phyloP scores from a whole-genome alignment of 1,284 basidiomycete species.

The Fomitopsis palustris region DNA sequence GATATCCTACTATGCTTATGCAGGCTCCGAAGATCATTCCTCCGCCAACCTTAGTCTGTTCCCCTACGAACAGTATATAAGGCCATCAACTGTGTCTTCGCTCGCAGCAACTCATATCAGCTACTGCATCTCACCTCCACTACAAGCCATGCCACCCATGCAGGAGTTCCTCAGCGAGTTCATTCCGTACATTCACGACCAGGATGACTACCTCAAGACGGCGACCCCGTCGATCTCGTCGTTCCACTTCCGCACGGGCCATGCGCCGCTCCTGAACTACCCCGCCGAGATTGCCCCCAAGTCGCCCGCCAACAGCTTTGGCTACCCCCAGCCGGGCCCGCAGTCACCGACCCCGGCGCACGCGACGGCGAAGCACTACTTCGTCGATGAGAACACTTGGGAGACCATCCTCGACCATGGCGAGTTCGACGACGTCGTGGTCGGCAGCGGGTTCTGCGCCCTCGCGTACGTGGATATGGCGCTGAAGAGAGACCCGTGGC shows the following conservation, averaged over 20 bases:
- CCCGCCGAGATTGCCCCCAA: no score
- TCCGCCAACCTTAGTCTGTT: no score
- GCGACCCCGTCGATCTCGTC: not conserved
- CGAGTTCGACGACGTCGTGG: constrained; percentile 10
- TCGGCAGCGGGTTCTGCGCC: constrained; percentile 12
- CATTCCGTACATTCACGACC: not conserved
- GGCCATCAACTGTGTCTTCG: no score
- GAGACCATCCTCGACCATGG: constrained; percentile 9
- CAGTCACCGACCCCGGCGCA: constrained; percentile 6
- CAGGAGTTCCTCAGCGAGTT: no score
- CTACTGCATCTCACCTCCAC: no score
- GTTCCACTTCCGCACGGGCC: not conserved
- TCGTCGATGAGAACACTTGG: constrained; percentile 10
- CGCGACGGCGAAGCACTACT: constrained; percentile 9
- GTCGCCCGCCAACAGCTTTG: not conserved
- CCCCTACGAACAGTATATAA: no score
- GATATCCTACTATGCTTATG: no score
- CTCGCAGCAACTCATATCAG: no score
- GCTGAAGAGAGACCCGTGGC: constrained; percentile 16
- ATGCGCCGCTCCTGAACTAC: not conserved
- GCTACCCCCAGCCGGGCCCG: not conserved
- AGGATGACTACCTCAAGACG: not conserved
- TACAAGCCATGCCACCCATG: no score
- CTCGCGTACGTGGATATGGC: constrained; percentile 22
- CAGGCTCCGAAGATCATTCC: no score